A percentile compares a stretch with the other conserved stretches of the same genome.
phyloP scores from a whole-genome alignment of 805 yeast species.

The Jamesozyma piceae region DNA sequence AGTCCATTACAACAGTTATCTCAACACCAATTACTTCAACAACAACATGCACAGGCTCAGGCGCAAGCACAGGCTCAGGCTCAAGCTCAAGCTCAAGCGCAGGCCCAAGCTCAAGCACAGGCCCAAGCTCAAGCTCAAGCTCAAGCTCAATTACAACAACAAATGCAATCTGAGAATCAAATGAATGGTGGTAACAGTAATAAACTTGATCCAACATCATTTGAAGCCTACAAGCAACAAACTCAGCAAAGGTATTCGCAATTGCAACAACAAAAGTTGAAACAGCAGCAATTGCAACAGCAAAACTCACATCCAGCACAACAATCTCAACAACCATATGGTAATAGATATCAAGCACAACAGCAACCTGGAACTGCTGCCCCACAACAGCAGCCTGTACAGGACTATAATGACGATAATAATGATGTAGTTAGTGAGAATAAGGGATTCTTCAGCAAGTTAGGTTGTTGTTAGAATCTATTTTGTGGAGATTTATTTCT shows the following conservation, averaged over 20 bases:
- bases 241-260: slow-evolving; percentile 30
- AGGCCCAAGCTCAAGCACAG: slow-evolving; percentile 2
- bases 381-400: neutral
- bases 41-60: slow-evolving; percentile 5
- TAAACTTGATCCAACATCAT: slow-evolving; percentile 36
- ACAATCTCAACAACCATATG: neutral
- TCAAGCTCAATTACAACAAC: neutral
- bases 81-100: neutral
- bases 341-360: slow-evolving; percentile 2
- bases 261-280: slow-evolving; percentile 13
- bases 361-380: slow-evolving; percentile 7
- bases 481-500: no score
- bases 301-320: slow-evolving; percentile 1
- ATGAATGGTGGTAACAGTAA: slow-evolving; percentile 1
- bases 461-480: slow-evolving; percentile 27
- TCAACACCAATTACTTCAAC: slow-evolving; percentile 8
- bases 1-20: slow-evolving; percentile 11
- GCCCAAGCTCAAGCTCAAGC: neutral
- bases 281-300: neutral
- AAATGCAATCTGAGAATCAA: slow-evolving; percentile 6
- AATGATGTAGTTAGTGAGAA: slow-evolving; percentile 15
- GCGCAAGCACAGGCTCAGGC: slow-evolving; percentile 3
- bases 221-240: slow-evolving; percentile 32
- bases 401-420: neutral
- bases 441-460: slow-evolving; percentile 29